phyloP scores from a whole-genome alignment of 345 rosid genomes.

The Brassica carinata region DNA sequence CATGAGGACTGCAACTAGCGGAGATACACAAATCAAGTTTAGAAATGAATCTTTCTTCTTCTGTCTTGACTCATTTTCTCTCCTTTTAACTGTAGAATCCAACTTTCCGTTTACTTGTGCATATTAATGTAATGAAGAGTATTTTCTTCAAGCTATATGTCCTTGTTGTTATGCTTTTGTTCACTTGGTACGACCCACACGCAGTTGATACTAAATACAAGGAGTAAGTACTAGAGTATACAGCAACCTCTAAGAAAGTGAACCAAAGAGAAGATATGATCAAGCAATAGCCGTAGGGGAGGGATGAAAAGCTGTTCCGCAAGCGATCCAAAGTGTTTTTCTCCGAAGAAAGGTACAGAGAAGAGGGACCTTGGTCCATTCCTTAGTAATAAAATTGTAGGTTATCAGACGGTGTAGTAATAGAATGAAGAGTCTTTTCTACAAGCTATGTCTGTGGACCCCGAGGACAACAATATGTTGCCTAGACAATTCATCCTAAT shows the following conservation, averaged over 20 bases:
- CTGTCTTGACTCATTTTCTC: constrained; percentile 8
- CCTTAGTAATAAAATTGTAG: constrained; percentile 66
- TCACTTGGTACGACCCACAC: not conserved
- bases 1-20: constrained; percentile 82
- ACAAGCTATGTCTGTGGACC: constrained; percentile 59
- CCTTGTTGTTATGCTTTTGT: not conserved
- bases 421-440: too few relatives aligned
- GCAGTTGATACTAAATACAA: not conserved
- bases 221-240: not conserved
- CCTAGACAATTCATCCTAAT: constrained; percentile 96
- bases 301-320: constrained; percentile 87
- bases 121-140: not conserved
- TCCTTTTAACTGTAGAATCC: not conserved
- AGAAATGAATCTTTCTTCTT: not conserved
- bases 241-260: not conserved
- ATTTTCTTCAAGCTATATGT: not conserved
- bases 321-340: constrained; percentile 88
- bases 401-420: constrained; percentile 76
- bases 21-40: constrained; percentile 54
- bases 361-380: constrained; percentile 88
- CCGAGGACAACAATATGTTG: constrained; percentile 91
- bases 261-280: constrained; percentile 11
- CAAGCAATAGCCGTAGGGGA: constrained; percentile 46
- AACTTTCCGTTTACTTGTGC: not conserved
- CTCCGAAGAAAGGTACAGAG: constrained; percentile 67